Base-by-base conservation (phyloP, 1,139 yeast genomes). In the Pichia terricola region DNA sequence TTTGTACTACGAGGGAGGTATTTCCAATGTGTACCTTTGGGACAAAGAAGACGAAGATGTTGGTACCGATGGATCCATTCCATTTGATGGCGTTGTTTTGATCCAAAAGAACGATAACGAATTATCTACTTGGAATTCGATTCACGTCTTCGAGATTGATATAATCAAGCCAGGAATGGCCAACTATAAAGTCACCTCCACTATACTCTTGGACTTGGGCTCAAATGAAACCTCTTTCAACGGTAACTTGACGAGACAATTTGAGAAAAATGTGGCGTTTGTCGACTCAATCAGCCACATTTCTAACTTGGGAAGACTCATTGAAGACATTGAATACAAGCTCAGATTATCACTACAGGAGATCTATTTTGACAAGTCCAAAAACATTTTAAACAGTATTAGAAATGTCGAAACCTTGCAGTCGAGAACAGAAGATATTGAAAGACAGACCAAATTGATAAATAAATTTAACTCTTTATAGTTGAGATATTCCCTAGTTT, bases 341-440 rank as follows among this genome's bases (percentile, higher is more conserved):
- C 71, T 91, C 67, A 76, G 98, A 63, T 86, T 84, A 57, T 70
- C 85, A 65, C 72, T 91, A 50, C 95, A 89, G 61, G 95, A 87
- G 51, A 97, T 91, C 28, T 91, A 91, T 62, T 91, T 91, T 60
- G 97, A 94, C 58, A 91, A 91, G 67, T 85, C 95, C 34, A 80
- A 86, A 59, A 96, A 89, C 59, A 81, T 89, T 43, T 66, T 86
- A 27, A 75, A 78, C 41, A 95, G 85, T 58, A 69, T 86, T 55
- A 72, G 95, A 57, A 72, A 81, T 8, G 59, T 73, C 34, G 73
- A 73, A 8, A 70, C 68, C 40, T 54, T 69, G 35, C 59, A 63
- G 5, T 64, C 60, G 5, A 68, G 68, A 51, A 65, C 63, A 37
- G 64, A 60, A 26, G 77, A 72, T 39, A 65, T 61, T 46, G 53